These are phyloP conservation scores for Hypoxylon perforatum DNA, from an alignment of 495 filamentous ascomycete genomes.

Conservation along the genomic window DNA sequence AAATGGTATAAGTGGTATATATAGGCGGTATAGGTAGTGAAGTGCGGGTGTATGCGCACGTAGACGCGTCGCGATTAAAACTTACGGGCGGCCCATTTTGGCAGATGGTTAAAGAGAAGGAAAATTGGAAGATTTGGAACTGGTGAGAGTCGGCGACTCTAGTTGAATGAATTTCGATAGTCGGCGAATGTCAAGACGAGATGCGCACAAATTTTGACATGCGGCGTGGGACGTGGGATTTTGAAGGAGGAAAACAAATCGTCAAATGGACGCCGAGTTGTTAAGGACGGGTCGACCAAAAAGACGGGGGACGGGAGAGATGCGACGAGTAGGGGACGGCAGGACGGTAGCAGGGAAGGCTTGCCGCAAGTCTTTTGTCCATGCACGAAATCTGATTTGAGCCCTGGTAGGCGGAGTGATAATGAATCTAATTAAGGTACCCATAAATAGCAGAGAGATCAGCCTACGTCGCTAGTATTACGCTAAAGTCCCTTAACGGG, in stretches of 20 bases:
- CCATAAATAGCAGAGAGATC: too few relatives aligned
- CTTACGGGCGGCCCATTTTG: slow-evolving; percentile 86
- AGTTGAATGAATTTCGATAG: slow-evolving; percentile 6
- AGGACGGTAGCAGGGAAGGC: too few relatives aligned
- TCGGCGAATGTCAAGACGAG: neutral
- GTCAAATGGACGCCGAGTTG: slow-evolving; percentile 9
- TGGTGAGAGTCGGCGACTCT: slow-evolving; percentile 3
- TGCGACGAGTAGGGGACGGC: too few relatives aligned
- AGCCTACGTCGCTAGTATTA: neutral
- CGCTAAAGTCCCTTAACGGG: neutral
- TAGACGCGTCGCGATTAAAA: slow-evolving; percentile 45
- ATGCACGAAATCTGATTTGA: slow-evolving; percentile 20
- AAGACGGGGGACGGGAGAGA: too few relatives aligned
- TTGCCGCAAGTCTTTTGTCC: slow-evolving; percentile 4
- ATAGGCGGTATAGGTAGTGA: slow-evolving; percentile 5
- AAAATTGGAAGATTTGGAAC: slow-evolving; percentile 2
- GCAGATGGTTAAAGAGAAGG: slow-evolving; percentile 2
- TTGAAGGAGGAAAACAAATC: slow-evolving; percentile 28
- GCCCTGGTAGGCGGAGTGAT: neutral
- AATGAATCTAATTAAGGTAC: neutral
- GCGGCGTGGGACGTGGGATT: neutral
- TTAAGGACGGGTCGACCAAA: neutral
- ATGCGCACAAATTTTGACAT: neutral
- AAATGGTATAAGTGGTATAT: neutral
- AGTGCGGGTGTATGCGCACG: neutral